These are phyloP conservation scores for Thalia dealbata DNA, from an alignment of 176 grass and related monocot species.

Conservation along the genomic window DNA sequence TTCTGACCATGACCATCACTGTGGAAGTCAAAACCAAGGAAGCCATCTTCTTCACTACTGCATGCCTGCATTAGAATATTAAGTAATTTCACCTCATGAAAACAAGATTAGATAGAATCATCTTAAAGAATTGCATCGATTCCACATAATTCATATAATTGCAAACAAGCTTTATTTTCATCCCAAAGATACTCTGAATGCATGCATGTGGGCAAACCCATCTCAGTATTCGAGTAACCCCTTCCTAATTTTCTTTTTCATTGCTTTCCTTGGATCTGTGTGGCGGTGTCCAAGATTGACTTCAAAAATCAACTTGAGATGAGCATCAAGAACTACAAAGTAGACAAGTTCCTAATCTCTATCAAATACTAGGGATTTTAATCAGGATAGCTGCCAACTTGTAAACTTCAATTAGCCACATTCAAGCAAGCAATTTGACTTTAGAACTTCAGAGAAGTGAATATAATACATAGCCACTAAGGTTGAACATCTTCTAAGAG, in stretches of 20 bases:
- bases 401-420: background rate
- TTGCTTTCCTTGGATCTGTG: too few relatives aligned
- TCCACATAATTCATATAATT: background rate
- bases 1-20: conserved; percentile 85
- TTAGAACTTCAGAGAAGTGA: background rate
- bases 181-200: background rate
- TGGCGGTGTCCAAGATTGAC: too few relatives aligned
- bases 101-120: background rate
- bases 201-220: background rate
- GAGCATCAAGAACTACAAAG: too few relatives aligned
- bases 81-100: background rate
- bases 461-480: background rate
- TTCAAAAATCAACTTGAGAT: too few relatives aligned
- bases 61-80: conserved; percentile 49
- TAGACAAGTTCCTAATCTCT: background rate
- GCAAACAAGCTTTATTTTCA: background rate
- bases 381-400: background rate
- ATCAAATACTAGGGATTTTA: background rate
- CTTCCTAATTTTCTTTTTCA: background rate
- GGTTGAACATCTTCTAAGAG: background rate
- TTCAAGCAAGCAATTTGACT: background rate
- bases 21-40: conserved; percentile 72
- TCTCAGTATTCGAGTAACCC: background rate
- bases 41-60: conserved; percentile 66
- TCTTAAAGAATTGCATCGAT: background rate